Conservation (phyloP, 331 rosid species). For the Quercus phellos region DNA sequence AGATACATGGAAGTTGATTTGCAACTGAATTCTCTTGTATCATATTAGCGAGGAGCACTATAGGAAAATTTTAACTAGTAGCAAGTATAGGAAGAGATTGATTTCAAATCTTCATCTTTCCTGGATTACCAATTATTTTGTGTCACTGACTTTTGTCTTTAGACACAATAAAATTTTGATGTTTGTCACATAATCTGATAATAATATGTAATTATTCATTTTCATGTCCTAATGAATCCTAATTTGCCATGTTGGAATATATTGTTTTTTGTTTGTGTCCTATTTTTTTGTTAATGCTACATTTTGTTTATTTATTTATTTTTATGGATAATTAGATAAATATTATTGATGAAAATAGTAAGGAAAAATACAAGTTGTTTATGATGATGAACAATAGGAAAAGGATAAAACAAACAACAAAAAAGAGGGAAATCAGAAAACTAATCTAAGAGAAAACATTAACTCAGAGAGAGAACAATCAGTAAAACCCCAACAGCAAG, state of each 20-base stretch:
- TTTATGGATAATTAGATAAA: too few relatives aligned
- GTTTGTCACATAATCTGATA: background rate
- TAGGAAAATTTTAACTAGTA: background rate
- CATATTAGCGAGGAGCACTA: background rate
- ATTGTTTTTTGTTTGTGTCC: background rate
- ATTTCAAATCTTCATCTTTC: background rate
- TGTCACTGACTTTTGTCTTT: background rate
- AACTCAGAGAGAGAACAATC: too few relatives aligned
- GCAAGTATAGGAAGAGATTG: background rate
- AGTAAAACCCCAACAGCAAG: too few relatives aligned
- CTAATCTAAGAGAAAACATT: too few relatives aligned
- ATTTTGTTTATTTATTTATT: background rate
- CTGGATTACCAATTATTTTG: background rate
- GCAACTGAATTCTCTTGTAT: background rate
- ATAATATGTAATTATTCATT: background rate
- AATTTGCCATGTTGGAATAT: background rate
- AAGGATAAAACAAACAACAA: too few relatives aligned
- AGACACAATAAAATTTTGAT: too few relatives aligned
- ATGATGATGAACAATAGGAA: too few relatives aligned
- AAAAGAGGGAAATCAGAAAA: too few relatives aligned
- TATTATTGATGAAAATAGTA: too few relatives aligned
- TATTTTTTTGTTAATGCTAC: background rate
- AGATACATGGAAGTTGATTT: background rate
- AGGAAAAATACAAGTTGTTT: too few relatives aligned
- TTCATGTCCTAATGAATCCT: background rate